Percentiles rank a stretch among this genome's conserved stretches.
Evolutionary conservation across 257 asterid genomes (phyloP).

Genomic region (Solanum infundibuliforme): DNA sequence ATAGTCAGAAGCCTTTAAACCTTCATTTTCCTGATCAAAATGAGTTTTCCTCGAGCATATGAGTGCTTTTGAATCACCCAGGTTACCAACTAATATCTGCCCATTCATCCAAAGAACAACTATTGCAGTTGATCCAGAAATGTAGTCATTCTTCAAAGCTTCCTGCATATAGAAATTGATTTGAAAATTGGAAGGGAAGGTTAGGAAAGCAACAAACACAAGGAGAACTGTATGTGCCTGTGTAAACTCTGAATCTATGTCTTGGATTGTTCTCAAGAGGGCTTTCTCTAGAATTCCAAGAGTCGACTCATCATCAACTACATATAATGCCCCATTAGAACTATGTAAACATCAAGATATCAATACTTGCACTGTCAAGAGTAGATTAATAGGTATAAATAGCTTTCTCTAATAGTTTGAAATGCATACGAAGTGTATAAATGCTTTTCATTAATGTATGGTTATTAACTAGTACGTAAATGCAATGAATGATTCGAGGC

Average conservation of each 20-base stretch:
- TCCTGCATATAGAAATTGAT: constrained; percentile 30
- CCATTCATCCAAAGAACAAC: constrained; percentile 38
- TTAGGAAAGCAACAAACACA: not conserved
- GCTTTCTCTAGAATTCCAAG: constrained; percentile 42
- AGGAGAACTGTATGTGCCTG: constrained; percentile 22
- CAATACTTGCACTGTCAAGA: not conserved
- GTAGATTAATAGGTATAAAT: not conserved
- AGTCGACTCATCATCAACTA: constrained; percentile 14
- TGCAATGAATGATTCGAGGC: not conserved
- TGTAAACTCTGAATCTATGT: constrained; percentile 57
- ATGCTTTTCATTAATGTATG: not conserved
- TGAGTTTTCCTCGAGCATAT: constrained; percentile 31
- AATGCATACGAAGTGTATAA: not conserved
- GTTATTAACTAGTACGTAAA: not conserved
- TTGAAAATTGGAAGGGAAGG: not conserved
- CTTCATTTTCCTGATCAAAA: constrained; percentile 20
- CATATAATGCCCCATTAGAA: constrained; percentile 4
- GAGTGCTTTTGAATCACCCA: constrained; percentile 76
- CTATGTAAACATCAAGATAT: constrained; percentile 20
- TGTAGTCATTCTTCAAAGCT: constrained; percentile 41
- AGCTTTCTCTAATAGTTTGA: not conserved
- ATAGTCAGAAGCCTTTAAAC: constrained; percentile 10
- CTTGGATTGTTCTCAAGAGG: constrained; percentile 45
- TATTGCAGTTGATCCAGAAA: constrained; percentile 54
- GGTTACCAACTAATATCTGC: constrained; percentile 37